Percentiles rank a stretch among this genome's conserved stretches.
These are phyloP conservation scores for Alternaria ventricosa DNA, from an alignment of 2,329 filamentous ascomycete genomes.

Conservation along the genomic window DNA sequence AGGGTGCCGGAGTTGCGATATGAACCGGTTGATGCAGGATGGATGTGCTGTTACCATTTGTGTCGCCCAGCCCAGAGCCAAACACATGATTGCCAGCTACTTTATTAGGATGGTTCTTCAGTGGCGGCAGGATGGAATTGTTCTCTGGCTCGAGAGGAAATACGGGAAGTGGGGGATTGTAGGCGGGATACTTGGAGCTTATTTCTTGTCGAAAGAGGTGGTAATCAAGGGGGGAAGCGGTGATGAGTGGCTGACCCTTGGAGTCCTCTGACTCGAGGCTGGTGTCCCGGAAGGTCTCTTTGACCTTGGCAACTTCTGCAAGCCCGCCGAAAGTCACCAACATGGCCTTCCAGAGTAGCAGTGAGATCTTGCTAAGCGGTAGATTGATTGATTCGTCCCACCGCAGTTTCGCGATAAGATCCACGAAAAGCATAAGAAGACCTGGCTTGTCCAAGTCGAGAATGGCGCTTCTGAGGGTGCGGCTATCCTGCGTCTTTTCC, in stretches of 20 bases:
- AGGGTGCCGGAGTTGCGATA: constrained; percentile 97
- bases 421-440: constrained; percentile 74
- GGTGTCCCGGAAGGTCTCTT: constrained; percentile 70
- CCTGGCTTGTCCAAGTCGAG: constrained; percentile 59
- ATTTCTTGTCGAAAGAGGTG: constrained; percentile 97
- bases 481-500: constrained; percentile 52
- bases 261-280: constrained; percentile 60
- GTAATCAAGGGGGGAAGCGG: constrained; percentile 93
- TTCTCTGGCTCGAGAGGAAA: constrained; percentile 90
- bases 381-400: constrained; percentile 66
- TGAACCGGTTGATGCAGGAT: constrained; percentile 96
- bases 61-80: constrained; percentile 59
- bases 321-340: constrained; percentile 85
- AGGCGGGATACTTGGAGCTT: constrained; percentile 95
- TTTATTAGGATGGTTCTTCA: constrained; percentile 74
- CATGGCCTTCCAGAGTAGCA: constrained; percentile 91
- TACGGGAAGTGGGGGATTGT: constrained; percentile 83
- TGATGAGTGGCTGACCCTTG: constrained; percentile 79
- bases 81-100: constrained; percentile 57
- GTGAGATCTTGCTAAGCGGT: constrained; percentile 65
- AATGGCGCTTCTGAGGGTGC: constrained; percentile 57
- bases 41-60: constrained; percentile 61
- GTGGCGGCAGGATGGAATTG: constrained; percentile 84
- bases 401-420: constrained; percentile 60
- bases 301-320: constrained; percentile 74